These are phyloP conservation scores for Flaveria ramosissima DNA, from an alignment of 129 eudicot genomes.

Conservation along the genomic window DNA sequence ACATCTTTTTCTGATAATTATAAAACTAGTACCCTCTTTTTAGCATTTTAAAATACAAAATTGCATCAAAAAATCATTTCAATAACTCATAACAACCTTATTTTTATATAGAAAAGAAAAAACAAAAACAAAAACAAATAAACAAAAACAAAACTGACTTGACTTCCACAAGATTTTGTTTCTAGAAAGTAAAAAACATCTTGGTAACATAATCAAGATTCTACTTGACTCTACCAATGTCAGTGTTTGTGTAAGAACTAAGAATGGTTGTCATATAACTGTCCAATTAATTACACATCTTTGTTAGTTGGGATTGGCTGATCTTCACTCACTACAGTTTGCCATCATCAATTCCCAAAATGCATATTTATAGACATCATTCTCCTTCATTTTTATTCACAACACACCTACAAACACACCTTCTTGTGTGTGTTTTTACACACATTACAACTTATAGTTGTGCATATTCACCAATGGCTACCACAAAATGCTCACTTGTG, in stretches of 20 bases:
- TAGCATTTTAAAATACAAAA: too few species aligned
- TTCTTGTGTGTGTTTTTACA: constrained; percentile 20
- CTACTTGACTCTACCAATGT: constrained; percentile 3
- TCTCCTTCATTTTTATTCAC: constrained; percentile 27
- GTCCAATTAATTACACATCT: constrained; percentile 42
- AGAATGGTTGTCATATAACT: constrained; percentile 39
- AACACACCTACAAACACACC: constrained; percentile 28
- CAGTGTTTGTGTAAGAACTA: constrained; percentile 27
- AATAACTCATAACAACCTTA: not conserved
- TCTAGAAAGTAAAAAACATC: constrained; percentile 17
- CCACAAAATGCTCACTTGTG: constrained; percentile 22
- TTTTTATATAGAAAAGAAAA: not conserved
- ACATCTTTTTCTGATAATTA: too few species aligned
- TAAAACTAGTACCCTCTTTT: too few species aligned
- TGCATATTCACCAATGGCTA: constrained; percentile 22
- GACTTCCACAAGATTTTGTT: not conserved
- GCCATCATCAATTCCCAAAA: constrained; percentile 23
- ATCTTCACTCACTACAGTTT: constrained; percentile 22
- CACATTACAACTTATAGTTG: constrained; percentile 6
- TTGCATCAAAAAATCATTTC: too few species aligned
- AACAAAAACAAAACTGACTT: not conserved
- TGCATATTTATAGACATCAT: constrained; percentile 39
- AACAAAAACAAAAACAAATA: not conserved
- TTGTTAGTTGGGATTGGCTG: constrained; percentile 43
- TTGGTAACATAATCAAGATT: constrained; percentile 14